These are phyloP conservation scores for Beauveria asiatica DNA, from an alignment of 2,329 filamentous ascomycete species.

Conservation along the genomic window DNA sequence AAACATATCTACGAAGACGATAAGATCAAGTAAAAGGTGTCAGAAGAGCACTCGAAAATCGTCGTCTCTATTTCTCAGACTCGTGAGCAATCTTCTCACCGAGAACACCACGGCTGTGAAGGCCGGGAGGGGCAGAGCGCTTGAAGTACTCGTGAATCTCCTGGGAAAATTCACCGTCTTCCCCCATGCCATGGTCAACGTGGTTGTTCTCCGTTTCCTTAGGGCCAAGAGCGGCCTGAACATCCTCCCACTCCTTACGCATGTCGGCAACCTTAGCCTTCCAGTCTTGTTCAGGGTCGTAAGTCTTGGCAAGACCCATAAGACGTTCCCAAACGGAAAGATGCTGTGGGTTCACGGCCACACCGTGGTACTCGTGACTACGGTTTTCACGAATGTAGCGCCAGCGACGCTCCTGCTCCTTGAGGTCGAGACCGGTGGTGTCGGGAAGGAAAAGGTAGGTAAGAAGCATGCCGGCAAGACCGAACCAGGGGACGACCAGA, in stretches of 20 bases:
- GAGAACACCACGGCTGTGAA: constrained; percentile 14
- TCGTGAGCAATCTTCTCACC: constrained; percentile 21
- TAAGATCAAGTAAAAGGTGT: neutral
- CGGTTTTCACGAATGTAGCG: constrained; percentile 71
- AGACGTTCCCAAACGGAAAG: constrained; percentile 82
- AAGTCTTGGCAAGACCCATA: constrained; percentile 68
- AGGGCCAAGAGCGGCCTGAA: constrained; percentile 36
- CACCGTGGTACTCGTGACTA: constrained; percentile 79
- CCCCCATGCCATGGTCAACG: constrained; percentile 27
- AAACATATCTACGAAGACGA: neutral
- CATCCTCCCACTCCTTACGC: constrained; percentile 51
- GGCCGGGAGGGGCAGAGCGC: constrained; percentile 26
- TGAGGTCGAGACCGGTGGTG: constrained; percentile 90
- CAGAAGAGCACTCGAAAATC: constrained; percentile 6
- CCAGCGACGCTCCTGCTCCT: constrained; percentile 96
- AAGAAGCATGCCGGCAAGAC: constrained; percentile 74
- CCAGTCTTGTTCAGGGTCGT: constrained; percentile 76
- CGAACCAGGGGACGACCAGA: constrained; percentile 92
- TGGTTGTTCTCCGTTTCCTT: constrained; percentile 36
- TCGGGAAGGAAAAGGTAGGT: constrained; percentile 88
- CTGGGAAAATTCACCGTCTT: constrained; percentile 42
- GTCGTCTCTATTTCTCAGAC: constrained; percentile 10
- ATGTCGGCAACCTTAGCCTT: constrained; percentile 80
- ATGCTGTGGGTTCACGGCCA: constrained; percentile 84
- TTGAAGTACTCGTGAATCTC: constrained; percentile 49